Evolutionary conservation across 2,329 filamentous ascomycete genomes (phyloP), one percentile per base, ranked within the genome.

Genomic region (Blastomyces silverae): DNA sequence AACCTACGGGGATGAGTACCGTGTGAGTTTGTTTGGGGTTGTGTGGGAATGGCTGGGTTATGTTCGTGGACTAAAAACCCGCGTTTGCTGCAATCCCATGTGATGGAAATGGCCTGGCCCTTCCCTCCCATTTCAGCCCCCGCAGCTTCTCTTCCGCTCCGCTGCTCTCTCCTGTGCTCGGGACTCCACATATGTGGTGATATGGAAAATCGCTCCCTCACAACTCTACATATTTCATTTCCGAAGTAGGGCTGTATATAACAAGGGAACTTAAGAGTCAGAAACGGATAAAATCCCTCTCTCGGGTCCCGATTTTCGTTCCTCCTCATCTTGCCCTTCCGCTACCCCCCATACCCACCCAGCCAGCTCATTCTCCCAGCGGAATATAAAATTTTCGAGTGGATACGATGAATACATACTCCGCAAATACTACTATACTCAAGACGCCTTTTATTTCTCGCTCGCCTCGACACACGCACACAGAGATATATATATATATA

Each of bases 1-100:
- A 15, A 4, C n/a, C 70, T 66, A 62, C 15, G 22, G 34, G 22
- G 22, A 15, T 15, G 22, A 44, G 56, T 37, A 48, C 6, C 17
- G 31, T 56, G 7, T 39, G 57, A 56, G 22, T 55, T 25, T 7
- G 8, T 2, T 3, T 34, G 31, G 15, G 42, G 25, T 6, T 46
- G 13, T 6, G 42, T 46, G 28, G 20, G 46, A 44, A 44, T 48
- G 25, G 31, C 55, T 31, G 1, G 17, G 7, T 37, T 15, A 3
- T n/a, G n/a, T n/a, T n/a, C n/a, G n/a, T n/a, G n/a, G n/a, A n/a
- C n/a, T n/a, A 57, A 57, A 31, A 31, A 31, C 8, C 39, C 39
- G 39, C 39, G 6, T 3, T 46, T 20, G 42, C 42, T 13, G 11
- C 11, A 8, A 15, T 3, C 13, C 13, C 44, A 1, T 34, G 31